Percentiles rank a stretch among this genome's conserved stretches.
phyloP scores from a whole-genome alignment of 768 basidiomycete genomes.

The Phylloporus sp. region DNA sequence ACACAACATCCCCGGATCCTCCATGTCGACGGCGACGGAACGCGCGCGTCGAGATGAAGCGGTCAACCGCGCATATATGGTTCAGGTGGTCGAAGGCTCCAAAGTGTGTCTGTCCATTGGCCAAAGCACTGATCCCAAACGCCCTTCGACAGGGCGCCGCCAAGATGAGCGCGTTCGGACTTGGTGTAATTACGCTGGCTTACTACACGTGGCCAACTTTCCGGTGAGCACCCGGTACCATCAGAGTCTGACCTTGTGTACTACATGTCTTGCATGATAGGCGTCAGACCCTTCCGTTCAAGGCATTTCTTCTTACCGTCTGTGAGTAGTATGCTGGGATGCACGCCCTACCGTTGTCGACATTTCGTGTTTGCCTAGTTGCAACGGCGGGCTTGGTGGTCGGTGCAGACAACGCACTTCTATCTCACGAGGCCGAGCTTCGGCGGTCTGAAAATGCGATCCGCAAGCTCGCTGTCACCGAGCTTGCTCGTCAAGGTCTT shows the following conservation, averaged over 20 bases:
- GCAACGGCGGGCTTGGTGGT: constrained; percentile 66
- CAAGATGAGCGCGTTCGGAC: constrained; percentile 47
- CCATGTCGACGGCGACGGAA: constrained; percentile 23
- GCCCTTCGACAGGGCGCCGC: constrained; percentile 44
- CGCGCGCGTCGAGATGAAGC: constrained; percentile 47
- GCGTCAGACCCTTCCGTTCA: constrained; percentile 76
- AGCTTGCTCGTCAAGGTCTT: constrained; percentile 67
- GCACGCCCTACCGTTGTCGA: neutral
- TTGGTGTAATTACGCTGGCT: constrained; percentile 56
- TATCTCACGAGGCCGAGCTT: constrained; percentile 61
- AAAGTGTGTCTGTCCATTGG: constrained; percentile 37
- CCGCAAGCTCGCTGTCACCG: constrained; percentile 67
- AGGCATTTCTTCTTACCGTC: constrained; percentile 69
- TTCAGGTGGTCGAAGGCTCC: constrained; percentile 57
- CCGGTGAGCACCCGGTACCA: constrained; percentile 40
- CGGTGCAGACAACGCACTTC: constrained; percentile 70
- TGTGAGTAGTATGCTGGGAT: constrained; percentile 40
- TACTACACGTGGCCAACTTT: constrained; percentile 73
- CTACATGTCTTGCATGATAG: constrained; percentile 33
- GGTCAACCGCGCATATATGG: constrained; percentile 50
- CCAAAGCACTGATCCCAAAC: neutral
- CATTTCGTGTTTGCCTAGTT: constrained; percentile 36
- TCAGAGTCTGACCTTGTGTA: neutral
- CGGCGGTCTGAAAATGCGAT: constrained; percentile 64
- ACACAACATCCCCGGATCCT: neutral